These are phyloP conservation scores for Fusarium sp. DNA, from an alignment of 2,329 filamentous ascomycete species.

Conservation along the genomic window DNA sequence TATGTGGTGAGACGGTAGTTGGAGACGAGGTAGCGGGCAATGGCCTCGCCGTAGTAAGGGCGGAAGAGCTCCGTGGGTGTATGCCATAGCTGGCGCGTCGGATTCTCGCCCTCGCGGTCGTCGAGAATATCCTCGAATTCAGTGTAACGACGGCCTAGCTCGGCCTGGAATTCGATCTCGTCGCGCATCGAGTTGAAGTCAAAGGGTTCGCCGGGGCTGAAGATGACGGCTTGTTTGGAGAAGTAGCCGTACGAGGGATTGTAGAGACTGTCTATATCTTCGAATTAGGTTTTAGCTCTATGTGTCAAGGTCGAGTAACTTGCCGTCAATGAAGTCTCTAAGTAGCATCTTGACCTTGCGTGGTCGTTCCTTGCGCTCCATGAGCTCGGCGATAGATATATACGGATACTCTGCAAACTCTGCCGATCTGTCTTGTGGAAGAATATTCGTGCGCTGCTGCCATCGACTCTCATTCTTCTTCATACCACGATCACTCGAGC, in stretches of 20 bases:
- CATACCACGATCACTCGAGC: constrained; percentile 58
- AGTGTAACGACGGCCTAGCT: constrained; percentile 84
- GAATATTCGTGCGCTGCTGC: constrained; percentile 85
- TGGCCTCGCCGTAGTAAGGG: constrained; percentile 96
- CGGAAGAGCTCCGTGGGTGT: constrained; percentile 97
- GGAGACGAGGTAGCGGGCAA: constrained; percentile 94
- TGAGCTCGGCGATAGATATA: constrained; percentile 86
- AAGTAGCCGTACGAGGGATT: constrained; percentile 97
- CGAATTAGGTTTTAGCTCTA: constrained; percentile 40
- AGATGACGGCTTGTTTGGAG: constrained; percentile 96
- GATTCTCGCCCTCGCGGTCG: constrained; percentile 74
- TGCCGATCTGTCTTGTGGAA: constrained; percentile 81
- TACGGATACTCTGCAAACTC: constrained; percentile 88
- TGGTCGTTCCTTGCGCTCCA: constrained; percentile 80
- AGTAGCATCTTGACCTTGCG: constrained; percentile 95
- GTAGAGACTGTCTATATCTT: constrained; percentile 83
- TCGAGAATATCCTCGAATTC: constrained; percentile 93
- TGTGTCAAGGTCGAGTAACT: constrained; percentile 38
- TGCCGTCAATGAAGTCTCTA: constrained; percentile 96
- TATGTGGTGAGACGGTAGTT: constrained; percentile 97
- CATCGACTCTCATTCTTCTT: constrained; percentile 78
- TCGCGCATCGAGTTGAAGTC: constrained; percentile 86
- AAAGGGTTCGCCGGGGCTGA: constrained; percentile 92
- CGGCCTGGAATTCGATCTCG: constrained; percentile 85
- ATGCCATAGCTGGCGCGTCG: constrained; percentile 93